Evolutionary conservation across 495 filamentous ascomycete species (phyloP), one percentile per base, ranked within the genome.

Genomic region (Chlorociboria aeruginascens): DNA sequence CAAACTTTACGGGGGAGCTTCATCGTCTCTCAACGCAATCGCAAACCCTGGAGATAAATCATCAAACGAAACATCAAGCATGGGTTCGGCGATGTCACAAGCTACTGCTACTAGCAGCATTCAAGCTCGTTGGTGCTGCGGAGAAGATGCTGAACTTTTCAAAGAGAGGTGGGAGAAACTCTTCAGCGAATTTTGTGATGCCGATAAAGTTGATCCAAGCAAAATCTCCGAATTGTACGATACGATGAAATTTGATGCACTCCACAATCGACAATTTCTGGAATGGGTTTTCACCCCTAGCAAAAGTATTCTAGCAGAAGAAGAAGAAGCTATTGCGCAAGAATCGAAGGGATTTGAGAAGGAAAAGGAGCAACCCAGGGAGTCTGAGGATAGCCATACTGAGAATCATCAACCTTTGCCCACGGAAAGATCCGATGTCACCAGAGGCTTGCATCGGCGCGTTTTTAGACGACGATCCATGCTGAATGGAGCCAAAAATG

Each of bases 91-190:
- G 7, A 62, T 76, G 40, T 70, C 74, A 16, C 74, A 83, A 47
- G 70, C 71, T 17, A 75, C 79, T 20, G 69, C 76, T 28, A 71
- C 79, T 14, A 69, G 69, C 47, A 73, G 61, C 42, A 86, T 98
- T 51, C 92, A 98, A 64, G 66, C 85, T 36, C 77, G 92, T 8
- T 98, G 92, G 92, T 98, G 92, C 58, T 93, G 89, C 58, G 88
- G 88, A 32, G 92, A 98, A 66, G 90, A 96, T 61, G 80, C 92
- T 0, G 86, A 88, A 51, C 73, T 98, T 17, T 98, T 98, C 72
- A 86, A 81, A 55, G 92, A 98, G 61, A 77, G 92, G 47, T 98
- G 92, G 92, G 92, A 98, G 68, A 98, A 98, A 69, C 78, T 98
- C 8, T 98, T 98, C 63, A 78, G 76, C 32, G 92, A 98, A 66